phyloP scores from a whole-genome alignment of 2,329 filamentous ascomycete genomes.

The Colletotrichum chlorophyti region DNA sequence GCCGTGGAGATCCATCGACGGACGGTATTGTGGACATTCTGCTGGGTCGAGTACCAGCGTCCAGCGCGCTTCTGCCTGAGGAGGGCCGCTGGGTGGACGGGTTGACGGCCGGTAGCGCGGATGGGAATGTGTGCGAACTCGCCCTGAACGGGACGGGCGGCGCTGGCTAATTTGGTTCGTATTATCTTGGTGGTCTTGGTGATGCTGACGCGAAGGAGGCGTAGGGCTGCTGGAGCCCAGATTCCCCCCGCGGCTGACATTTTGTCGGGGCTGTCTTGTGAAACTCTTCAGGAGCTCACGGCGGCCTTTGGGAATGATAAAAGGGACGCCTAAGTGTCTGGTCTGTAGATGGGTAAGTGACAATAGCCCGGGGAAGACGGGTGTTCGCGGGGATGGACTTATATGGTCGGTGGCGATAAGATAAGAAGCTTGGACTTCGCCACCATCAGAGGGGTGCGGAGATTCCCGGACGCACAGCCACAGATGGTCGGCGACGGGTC shows the following conservation, averaged over 20 bases:
- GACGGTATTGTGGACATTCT: conserved; percentile 51
- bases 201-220: conserved; percentile 59
- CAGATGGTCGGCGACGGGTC: conserved; percentile 33
- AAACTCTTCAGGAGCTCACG: conserved; percentile 16
- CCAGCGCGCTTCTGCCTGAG: conserved; percentile 55
- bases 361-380: background rate
- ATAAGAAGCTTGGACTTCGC: conserved; percentile 36
- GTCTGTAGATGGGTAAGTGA: background rate
- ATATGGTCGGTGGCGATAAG: conserved; percentile 28
- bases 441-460: conserved; percentile 29
- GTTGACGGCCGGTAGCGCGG: conserved; percentile 52
- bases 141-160: conserved; percentile 51
- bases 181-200: conserved; percentile 58
- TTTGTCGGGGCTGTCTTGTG: conserved; percentile 35
- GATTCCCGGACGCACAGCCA: conserved; percentile 42
- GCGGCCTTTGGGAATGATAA: conserved; percentile 6
- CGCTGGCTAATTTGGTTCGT: conserved; percentile 54
- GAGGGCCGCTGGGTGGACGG: conserved; percentile 58
- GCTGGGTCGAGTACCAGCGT: conserved; percentile 59
- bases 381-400: conserved; percentile 32
- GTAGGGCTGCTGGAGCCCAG: conserved; percentile 63
- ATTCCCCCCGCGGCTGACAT: conserved; percentile 65
- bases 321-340: background rate
- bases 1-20: conserved; percentile 56
- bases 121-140: conserved; percentile 54